Conservation (phyloP, 177 flowering plant genomes). For the Vitis hybrid region DNA sequence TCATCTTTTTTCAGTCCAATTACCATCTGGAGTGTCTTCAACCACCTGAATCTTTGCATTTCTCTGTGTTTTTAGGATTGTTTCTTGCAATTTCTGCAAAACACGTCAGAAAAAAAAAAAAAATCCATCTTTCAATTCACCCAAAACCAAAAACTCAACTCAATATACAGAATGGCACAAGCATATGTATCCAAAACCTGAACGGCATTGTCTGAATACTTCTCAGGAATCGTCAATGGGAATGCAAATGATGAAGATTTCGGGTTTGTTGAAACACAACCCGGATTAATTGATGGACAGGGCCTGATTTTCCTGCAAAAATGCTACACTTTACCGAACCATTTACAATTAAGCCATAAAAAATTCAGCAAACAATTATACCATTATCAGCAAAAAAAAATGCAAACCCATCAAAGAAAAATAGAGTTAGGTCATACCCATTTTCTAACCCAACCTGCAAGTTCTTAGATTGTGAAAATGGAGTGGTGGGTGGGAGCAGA, state of each 20-base stretch:
- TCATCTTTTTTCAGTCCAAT: constrained; percentile 9
- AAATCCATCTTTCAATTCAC: not conserved
- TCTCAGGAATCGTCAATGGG: constrained; percentile 71
- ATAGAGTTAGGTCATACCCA: constrained; percentile 43
- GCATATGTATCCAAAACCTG: constrained; percentile 36
- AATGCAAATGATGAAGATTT: constrained; percentile 73
- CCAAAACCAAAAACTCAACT: constrained; percentile 2
- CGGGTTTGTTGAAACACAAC: constrained; percentile 85
- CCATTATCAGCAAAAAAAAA: constrained; percentile 5
- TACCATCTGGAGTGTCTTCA: constrained; percentile 80
- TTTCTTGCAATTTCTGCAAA: constrained; percentile 69
- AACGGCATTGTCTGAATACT: constrained; percentile 45
- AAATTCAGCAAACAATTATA: not conserved
- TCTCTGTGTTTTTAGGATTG: constrained; percentile 75
- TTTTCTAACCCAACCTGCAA: constrained; percentile 64
- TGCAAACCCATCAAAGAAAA: constrained; percentile 3
- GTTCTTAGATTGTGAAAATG: constrained; percentile 86
- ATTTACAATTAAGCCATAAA: not conserved
- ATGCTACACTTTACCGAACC: not conserved
- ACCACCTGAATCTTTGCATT: constrained; percentile 61
- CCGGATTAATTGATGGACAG: constrained; percentile 86
- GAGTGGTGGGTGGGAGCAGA: constrained; percentile 55
- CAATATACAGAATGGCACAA: not conserved
- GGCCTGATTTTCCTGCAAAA: constrained; percentile 79
- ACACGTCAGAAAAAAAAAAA: constrained; percentile 9